Conservation (phyloP, 306 rosid species). For the Cucurbita argyrosperma region DNA sequence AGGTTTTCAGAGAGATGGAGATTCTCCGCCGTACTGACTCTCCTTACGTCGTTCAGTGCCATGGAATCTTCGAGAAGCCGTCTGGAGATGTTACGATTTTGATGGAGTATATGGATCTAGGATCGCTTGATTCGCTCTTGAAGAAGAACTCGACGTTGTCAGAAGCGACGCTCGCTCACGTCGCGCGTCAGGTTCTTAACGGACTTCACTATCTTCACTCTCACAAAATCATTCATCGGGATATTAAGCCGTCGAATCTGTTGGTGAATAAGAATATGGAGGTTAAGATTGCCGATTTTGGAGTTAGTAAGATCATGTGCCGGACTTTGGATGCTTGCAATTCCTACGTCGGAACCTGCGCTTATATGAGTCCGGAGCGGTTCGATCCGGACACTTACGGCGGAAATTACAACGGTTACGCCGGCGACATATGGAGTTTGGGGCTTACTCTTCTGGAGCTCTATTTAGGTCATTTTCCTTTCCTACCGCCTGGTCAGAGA, state of each 20-base stretch:
- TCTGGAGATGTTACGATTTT: slow-evolving; percentile 58
- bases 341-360: slow-evolving; percentile 86
- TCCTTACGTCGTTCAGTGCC: slow-evolving; percentile 41
- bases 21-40: slow-evolving; percentile 83
- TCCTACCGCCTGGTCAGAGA: slow-evolving; percentile 66
- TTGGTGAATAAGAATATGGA: slow-evolving; percentile 35
- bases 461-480: slow-evolving; percentile 76
- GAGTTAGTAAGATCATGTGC: slow-evolving; percentile 66
- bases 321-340: slow-evolving; percentile 64
- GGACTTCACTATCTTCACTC: slow-evolving; percentile 68
- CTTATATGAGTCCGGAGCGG: slow-evolving; percentile 95
- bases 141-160: slow-evolving; percentile 39
- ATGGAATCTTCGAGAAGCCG: slow-evolving; percentile 60
- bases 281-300: slow-evolving; percentile 82
- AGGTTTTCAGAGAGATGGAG: slow-evolving; percentile 44
- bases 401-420: slow-evolving; percentile 67
- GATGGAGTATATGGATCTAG: slow-evolving; percentile 72
- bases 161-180: slow-evolving; percentile 28
- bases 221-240: slow-evolving; percentile 73
- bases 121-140: slow-evolving; percentile 40
- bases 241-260: slow-evolving; percentile 68
- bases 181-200: slow-evolving; percentile 51
- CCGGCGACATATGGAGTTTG: slow-evolving; percentile 83
- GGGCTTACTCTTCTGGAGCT: slow-evolving; percentile 77
- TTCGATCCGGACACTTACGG: slow-evolving; percentile 76